These are phyloP conservation scores for Limonium bicolor DNA, from an alignment of 148 eudicot genomes.

Conservation along the genomic window DNA sequence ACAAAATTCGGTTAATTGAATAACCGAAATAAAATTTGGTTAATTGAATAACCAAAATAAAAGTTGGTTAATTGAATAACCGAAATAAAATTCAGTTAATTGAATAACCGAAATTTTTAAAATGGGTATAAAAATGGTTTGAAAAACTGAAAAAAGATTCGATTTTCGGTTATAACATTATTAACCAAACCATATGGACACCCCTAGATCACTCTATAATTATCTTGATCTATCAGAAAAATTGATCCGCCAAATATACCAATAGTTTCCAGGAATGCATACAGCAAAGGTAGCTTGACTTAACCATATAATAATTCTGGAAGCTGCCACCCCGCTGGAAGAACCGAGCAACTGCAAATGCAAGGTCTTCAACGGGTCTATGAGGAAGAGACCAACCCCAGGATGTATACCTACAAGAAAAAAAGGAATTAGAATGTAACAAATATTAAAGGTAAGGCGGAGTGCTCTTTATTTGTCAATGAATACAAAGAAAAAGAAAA, in stretches of 20 bases:
- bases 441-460: neutral
- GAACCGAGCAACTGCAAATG: constrained; percentile 98
- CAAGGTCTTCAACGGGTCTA: constrained; percentile 85
- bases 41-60: too few species aligned
- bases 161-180: too few species aligned
- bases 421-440: neutral
- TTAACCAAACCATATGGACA: too few species aligned
- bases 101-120: too few species aligned
- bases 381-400: constrained; percentile 91
- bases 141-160: too few species aligned
- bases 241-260: neutral
- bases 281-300: neutral
- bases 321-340: constrained; percentile 87
- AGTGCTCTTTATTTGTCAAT: neutral
- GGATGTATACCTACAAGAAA: constrained; percentile 47
- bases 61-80: too few species aligned
- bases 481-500: neutral
- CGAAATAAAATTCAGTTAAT: too few species aligned
- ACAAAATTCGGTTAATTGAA: too few species aligned
- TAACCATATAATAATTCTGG: constrained; percentile 94
- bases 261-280: neutral
- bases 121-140: too few species aligned
- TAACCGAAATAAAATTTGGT: too few species aligned
- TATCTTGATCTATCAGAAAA: too few species aligned
- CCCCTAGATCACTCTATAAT: too few species aligned